Evolutionary conservation across 352 stramenopile genomes (phyloP), one percentile per base, ranked within the genome.

Genomic region (Phytophthora sp.): DNA sequence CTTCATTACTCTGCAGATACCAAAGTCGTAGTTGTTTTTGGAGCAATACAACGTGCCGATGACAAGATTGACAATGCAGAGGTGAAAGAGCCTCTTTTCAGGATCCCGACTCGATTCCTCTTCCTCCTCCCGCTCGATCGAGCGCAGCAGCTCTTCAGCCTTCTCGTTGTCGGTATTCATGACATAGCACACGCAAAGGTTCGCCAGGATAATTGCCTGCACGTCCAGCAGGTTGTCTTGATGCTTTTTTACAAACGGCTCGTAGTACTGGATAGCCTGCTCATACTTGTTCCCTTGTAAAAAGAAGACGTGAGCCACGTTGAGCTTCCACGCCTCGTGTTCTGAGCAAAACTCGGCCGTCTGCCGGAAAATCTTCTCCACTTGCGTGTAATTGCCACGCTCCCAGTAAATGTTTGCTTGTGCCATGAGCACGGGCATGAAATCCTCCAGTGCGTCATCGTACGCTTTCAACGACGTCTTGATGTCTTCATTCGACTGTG

Each of bases 41-140:
- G 95, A 96, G 79, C 96, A 99, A 73, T 99, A 99, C 21, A 99
- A 82, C 52, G 95, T 99, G 32, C 96, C 97, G 59, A 99, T 99
- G 28, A 98, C 95, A 11, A 99, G 84, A 68, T 99, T 99, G 45
- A 99, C 93, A 50, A 99, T 99, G 70, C 96, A 99, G n/a, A 98
- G 78, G 65, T 99, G 96, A 66, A 97, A 94, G 42, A 91, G 79
- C 26, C 91, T 76, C 62, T 97, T 96, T 27, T 98, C 87, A 1
- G 92, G 91, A 23, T 98, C 89, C 20, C 87, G 87, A 41, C 73
- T 85, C 17, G 84, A 87, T 48, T 97, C 81, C 23, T 95, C 79
- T 46, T 98, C 89, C 58, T 99, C 96, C 66, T 98, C 94, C 24
- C 92, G 95, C 74, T 99, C 95, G 51, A 99, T 97, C 18, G 88